These are phyloP conservation scores for Didymella pomorum DNA, from an alignment of 2,329 filamentous ascomycete species.

Conservation along the genomic window DNA sequence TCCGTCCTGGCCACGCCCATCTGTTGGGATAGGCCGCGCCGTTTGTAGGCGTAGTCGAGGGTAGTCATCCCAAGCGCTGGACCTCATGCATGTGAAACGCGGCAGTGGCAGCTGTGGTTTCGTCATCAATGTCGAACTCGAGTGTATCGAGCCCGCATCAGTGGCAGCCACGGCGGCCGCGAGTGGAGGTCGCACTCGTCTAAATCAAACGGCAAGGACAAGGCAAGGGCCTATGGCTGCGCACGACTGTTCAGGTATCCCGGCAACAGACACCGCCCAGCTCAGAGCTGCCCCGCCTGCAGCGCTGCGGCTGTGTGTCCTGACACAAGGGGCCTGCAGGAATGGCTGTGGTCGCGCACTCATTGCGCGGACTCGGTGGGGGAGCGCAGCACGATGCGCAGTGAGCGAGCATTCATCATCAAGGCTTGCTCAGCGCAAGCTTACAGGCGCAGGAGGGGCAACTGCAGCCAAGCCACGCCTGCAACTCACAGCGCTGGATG, in stretches of 20 bases:
- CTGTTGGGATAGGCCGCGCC: constrained; percentile 23
- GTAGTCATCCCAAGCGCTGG: constrained; percentile 25
- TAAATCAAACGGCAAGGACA: constrained; percentile 24
- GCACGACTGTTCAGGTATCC: constrained; percentile 12
- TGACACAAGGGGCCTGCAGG: constrained; percentile 26
- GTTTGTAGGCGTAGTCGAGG: constrained; percentile 1
- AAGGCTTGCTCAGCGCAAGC: constrained; percentile 20
- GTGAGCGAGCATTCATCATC: constrained; percentile 16
- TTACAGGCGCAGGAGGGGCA: constrained; percentile 28
- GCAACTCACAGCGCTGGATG: constrained; percentile 27
- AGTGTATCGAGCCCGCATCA: constrained; percentile 22
- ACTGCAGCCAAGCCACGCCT: constrained; percentile 21
- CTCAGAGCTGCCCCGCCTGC: constrained; percentile 26
- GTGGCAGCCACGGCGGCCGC: constrained; percentile 9
- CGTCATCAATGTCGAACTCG: constrained; percentile 23
- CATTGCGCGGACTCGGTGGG: background rate
- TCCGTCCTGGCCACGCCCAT: constrained; percentile 19
- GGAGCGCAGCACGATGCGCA: background rate
- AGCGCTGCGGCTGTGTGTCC: constrained; percentile 19
- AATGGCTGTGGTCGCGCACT: constrained; percentile 11
- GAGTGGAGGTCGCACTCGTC: constrained; percentile 15
- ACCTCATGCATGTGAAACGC: constrained; percentile 41
- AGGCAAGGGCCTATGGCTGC: constrained; percentile 17
- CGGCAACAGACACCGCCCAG: constrained; percentile 26
- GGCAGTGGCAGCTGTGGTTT: constrained; percentile 31